Evolutionary conservation across 225 moss, liverwort and hornwort genomes (phyloP).

Genomic region (Sphagnum tenellum): DNA sequence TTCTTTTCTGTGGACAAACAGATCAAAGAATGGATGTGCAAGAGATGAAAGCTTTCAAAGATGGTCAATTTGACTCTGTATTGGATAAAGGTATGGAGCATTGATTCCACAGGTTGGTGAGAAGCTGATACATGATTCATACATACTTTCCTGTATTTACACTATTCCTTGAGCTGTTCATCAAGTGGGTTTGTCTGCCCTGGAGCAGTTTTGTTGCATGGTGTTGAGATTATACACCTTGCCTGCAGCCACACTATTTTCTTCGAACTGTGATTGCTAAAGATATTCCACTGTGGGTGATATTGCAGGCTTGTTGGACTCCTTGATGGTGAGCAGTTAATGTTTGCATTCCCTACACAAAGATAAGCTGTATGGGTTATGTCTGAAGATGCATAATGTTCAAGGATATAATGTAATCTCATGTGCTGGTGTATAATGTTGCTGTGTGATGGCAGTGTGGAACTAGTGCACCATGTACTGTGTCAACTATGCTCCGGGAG

Average conservation of each 20-base stretch:
- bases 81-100: slow-evolving; percentile 27
- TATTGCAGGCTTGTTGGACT: no score
- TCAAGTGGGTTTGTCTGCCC: no score
- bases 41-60: slow-evolving; percentile 37
- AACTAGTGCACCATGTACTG: slow-evolving; percentile 57
- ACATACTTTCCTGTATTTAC: no score
- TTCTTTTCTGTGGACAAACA: neutral
- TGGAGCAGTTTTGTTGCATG: no score
- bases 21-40: slow-evolving; percentile 20
- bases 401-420: neutral
- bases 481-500: slow-evolving; percentile 66
- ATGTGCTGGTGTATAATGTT: neutral
- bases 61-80: slow-evolving; percentile 26
- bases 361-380: neutral
- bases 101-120: no score
- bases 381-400: neutral
- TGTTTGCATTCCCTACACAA: no score
- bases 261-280: neutral
- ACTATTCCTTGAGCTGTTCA: no score
- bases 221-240: no score
- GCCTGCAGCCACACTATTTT: slow-evolving; percentile 1
- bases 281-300: no score
- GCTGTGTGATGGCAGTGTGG: slow-evolving; percentile 44
- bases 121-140: no score
- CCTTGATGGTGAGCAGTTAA: no score